Base-by-base conservation (phyloP, 2,329 filamentous ascomycete genomes). In the Aspergillus brunneoviolaceus region DNA sequence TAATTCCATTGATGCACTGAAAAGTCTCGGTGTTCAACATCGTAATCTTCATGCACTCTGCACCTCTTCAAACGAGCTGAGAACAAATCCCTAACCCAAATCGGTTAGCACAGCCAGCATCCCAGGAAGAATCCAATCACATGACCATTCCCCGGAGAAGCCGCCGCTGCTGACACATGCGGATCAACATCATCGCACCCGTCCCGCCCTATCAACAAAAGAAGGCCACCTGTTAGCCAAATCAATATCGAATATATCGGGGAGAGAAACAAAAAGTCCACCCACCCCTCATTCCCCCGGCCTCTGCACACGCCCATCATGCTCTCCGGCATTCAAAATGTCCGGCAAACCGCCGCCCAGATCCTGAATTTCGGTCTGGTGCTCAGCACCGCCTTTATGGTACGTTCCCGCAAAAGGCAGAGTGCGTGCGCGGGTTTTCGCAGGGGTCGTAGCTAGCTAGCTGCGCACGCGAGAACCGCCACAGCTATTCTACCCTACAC, bases 381-480 rank as follows among this genome's bases (percentile, higher is more conserved):
- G 63, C 85, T 96, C 54, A 92, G 89, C 10, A 95, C 91, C 1
- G 92, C 93, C 1, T 96, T 96, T 74, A 96, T 96, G 92, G 87
- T 55, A 48, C 52, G 39, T 29, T n/a, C 5, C 14, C 12, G 23
- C 23, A 5, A 23, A 23, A 21, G 21, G 23, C 23, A 23, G 23
- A 23, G 23, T 23, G 23, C 39, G 16, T 9, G 39, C n/a, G 39
- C 39, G 14, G 14, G 39, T 16, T 42, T n/a, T 27, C 25, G 25
- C 27, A 29, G 7, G 25, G 27, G 7, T 29, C 27, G 16, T 14
- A 45, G 39, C 39, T 45, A n/a, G 16, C 39, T 42, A 35, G 33
- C 33, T 35, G 33, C 12, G 39, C 12, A n/a, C 27, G 14, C 25
- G 3, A 7, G 27, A 29, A 29, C 27, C 7, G 27, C 27, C 9